Conservation (phyloP, 106 monocot genomes). For the Dendrobium nobile region DNA sequence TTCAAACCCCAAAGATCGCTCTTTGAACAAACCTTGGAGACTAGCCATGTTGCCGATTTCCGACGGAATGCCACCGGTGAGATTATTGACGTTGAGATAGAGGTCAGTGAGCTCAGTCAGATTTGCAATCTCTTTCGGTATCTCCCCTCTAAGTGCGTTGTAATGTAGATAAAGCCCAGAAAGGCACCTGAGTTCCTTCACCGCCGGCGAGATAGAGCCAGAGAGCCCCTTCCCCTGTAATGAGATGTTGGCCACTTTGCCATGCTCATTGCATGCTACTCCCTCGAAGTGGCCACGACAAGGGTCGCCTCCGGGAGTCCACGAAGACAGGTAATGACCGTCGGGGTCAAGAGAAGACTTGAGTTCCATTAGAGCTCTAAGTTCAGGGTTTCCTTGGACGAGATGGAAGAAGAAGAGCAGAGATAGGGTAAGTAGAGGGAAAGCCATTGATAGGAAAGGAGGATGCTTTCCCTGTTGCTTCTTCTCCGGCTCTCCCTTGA, state of each 20-base stretch:
- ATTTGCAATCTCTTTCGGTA: constrained; percentile 62
- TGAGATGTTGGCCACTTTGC: constrained; percentile 70
- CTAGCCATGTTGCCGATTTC: constrained; percentile 58
- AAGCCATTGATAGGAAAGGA: constrained; percentile 10
- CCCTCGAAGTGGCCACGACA: constrained; percentile 62
- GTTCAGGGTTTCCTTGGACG: constrained; percentile 22
- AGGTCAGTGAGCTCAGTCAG: constrained; percentile 64
- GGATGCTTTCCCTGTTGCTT: background rate
- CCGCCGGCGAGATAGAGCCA: constrained; percentile 41
- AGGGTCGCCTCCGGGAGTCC: constrained; percentile 54
- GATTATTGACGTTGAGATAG: constrained; percentile 71
- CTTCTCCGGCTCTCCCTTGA: background rate
- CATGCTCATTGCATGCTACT: constrained; percentile 65
- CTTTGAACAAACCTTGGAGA: constrained; percentile 63
- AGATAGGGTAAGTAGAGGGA: background rate
- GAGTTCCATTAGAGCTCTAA: constrained; percentile 53
- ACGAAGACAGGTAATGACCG: constrained; percentile 40
- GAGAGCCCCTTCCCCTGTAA: constrained; percentile 75
- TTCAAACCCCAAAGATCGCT: background rate
- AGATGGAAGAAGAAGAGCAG: background rate
- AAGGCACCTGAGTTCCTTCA: constrained; percentile 35
- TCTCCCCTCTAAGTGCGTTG: constrained; percentile 37
- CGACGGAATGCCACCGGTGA: constrained; percentile 51
- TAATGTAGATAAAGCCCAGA: constrained; percentile 61
- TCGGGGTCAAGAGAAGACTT: constrained; percentile 63